phyloP scores from a whole-genome alignment of 371 early-diverging fungal species.

The Saksenaea vasiformis region DNA sequence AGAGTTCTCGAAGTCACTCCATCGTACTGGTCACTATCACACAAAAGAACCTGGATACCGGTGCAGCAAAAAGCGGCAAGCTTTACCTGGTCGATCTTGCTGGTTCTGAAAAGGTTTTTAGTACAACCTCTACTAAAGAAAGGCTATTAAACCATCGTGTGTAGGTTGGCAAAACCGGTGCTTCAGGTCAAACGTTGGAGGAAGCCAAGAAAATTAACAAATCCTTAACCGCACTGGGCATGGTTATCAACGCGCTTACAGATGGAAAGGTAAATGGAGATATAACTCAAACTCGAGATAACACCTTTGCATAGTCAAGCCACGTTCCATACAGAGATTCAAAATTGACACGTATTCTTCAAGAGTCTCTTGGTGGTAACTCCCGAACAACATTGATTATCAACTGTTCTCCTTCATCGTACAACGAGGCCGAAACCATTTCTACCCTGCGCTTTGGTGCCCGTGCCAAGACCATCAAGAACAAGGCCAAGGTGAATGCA shows the following conservation, averaged over 20 bases:
- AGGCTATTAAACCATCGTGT: too few species aligned
- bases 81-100: slow-evolving; percentile 99
- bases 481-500: slow-evolving; percentile 97
- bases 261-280: slow-evolving; percentile 74
- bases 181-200: slow-evolving; percentile 97
- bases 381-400: slow-evolving; percentile 96
- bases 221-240: slow-evolving; percentile 96
- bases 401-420: slow-evolving; percentile 95
- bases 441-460: slow-evolving; percentile 97
- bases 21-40: slow-evolving; percentile 95
- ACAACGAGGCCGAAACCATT: slow-evolving; percentile 95
- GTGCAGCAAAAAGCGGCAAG: slow-evolving; percentile 87
- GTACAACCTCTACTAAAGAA: too few species aligned
- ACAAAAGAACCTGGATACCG: slow-evolving; percentile 90
- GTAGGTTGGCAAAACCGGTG: slow-evolving; percentile 95
- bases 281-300: background rate
- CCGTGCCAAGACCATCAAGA: slow-evolving; percentile 97
- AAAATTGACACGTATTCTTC: slow-evolving; percentile 97
- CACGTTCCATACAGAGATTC: slow-evolving; percentile 99
- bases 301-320: slow-evolving; percentile 58
- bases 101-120: slow-evolving; percentile 94
- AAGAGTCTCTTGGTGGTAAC: slow-evolving; percentile 98
- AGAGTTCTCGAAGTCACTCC: slow-evolving; percentile 95
- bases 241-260: slow-evolving; percentile 97
- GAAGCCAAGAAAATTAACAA: slow-evolving; percentile 99